These are phyloP conservation scores for Aspergillus brunneoviolaceus DNA, from an alignment of 2,329 filamentous ascomycete genomes.

Conservation along the genomic window DNA sequence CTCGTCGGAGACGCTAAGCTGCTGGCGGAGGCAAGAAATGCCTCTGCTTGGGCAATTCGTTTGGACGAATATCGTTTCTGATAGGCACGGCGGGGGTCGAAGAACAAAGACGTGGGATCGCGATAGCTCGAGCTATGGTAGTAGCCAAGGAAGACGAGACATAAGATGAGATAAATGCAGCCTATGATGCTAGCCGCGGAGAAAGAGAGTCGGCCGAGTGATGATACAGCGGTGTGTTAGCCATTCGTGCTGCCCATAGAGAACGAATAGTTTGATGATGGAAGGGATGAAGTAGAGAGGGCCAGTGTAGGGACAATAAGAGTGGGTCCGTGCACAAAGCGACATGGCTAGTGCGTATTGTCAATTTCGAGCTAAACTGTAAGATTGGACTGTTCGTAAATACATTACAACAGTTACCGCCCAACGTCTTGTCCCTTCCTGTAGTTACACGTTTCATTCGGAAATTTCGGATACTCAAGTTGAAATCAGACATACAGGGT, in stretches of 20 bases:
- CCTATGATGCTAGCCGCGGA: not conserved
- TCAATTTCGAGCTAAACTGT: too few species aligned
- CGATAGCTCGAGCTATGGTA: constrained; percentile 12
- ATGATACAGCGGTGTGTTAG: not conserved
- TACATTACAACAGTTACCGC: too few species aligned
- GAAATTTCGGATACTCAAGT: too few species aligned
- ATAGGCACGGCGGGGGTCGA: constrained; percentile 15
- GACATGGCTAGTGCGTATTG: too few species aligned
- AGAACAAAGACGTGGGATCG: constrained; percentile 19
- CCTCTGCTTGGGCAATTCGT: constrained; percentile 10
- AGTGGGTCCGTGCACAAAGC: too few species aligned
- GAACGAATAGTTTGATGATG: too few species aligned
- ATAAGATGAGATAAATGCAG: constrained; percentile 6
- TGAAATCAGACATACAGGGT: too few species aligned
- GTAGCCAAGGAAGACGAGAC: constrained; percentile 14
- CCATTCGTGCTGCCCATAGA: not conserved
- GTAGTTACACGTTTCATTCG: too few species aligned
- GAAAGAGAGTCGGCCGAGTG: not conserved
- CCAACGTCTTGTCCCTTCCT: too few species aligned
- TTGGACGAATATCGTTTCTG: constrained; percentile 9
- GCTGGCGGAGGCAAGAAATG: constrained; percentile 7
- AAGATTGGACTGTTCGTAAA: too few species aligned
- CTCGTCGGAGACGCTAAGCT: not conserved
- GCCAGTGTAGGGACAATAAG: too few species aligned
- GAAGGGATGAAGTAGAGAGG: too few species aligned